Conservation (phyloP, 1,284 basidiomycete genomes). For the Melampsora abietis-canadensis region DNA sequence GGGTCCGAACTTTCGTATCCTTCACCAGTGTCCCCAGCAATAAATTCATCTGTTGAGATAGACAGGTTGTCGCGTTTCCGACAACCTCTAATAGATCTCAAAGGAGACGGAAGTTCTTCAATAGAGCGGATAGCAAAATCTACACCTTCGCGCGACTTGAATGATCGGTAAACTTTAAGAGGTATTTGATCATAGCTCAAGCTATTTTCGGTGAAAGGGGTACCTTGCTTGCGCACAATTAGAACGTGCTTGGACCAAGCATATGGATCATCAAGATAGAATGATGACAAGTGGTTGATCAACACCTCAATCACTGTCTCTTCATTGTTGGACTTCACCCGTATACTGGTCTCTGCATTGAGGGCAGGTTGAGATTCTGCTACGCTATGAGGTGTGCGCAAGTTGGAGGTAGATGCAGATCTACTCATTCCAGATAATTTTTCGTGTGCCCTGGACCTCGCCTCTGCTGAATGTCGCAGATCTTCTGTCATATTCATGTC, state of each 20-base stretch:
- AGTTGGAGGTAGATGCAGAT: constrained; percentile 35
- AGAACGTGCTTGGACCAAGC: constrained; percentile 39
- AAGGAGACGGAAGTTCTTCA: constrained; percentile 36
- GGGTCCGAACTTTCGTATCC: neutral
- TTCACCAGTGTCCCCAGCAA: neutral
- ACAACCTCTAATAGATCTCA: constrained; percentile 11
- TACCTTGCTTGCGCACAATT: constrained; percentile 21
- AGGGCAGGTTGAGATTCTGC: neutral
- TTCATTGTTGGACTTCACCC: constrained; percentile 38
- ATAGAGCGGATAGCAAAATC: constrained; percentile 41
- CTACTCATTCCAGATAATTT: constrained; percentile 13
- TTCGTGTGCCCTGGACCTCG: neutral
- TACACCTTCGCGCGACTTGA: constrained; percentile 31
- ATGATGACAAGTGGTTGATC: constrained; percentile 22
- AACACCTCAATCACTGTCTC: constrained; percentile 36
- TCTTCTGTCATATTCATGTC: neutral
- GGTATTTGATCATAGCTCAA: constrained; percentile 39
- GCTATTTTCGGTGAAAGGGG: constrained; percentile 13
- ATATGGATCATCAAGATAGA: constrained; percentile 31
- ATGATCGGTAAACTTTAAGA: constrained; percentile 39
- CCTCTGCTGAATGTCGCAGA: neutral
- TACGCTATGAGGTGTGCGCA: constrained; percentile 8
- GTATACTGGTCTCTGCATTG: constrained; percentile 30
- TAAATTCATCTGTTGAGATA: constrained; percentile 6
- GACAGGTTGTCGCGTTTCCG: constrained; percentile 12